These are phyloP conservation scores for Auriscalpium microsporum DNA, from an alignment of 768 basidiomycete species.

Conservation along the genomic window DNA sequence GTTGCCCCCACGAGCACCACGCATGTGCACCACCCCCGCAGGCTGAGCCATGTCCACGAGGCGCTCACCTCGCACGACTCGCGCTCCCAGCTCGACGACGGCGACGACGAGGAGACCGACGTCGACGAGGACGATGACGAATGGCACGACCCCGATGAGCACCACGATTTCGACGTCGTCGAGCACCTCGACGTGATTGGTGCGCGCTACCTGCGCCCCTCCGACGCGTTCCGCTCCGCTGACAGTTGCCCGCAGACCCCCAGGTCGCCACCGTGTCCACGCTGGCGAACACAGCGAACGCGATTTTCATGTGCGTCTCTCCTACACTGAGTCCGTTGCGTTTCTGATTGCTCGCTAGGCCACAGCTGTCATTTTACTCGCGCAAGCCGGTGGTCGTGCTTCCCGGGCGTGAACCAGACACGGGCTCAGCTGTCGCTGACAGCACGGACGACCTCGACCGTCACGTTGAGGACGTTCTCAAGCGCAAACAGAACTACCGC, in stretches of 20 bases:
- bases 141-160: conserved; percentile 14
- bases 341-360: conserved; percentile 29
- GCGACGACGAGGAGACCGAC: conserved; percentile 7
- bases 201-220: conserved; percentile 18
- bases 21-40: background rate
- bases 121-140: background rate
- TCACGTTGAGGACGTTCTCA: conserved; percentile 72
- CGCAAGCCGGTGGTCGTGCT: conserved; percentile 61
- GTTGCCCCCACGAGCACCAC: background rate
- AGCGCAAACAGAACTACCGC: conserved; percentile 47
- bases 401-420: conserved; percentile 24
- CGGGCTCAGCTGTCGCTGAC: conserved; percentile 30
- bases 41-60: background rate
- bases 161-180: conserved; percentile 72
- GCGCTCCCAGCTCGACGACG: background rate
- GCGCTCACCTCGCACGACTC: background rate
- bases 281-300: conserved; percentile 73
- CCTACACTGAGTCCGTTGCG: background rate
- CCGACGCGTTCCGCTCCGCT: background rate
- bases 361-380: conserved; percentile 60
- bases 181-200: conserved; percentile 80
- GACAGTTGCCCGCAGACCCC: conserved; percentile 39
- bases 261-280: conserved; percentile 67
- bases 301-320: conserved; percentile 53
- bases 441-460: conserved; percentile 45